Base-by-base conservation (phyloP, 2,329 filamentous ascomycete species). In the Alternaria brassicae region DNA sequence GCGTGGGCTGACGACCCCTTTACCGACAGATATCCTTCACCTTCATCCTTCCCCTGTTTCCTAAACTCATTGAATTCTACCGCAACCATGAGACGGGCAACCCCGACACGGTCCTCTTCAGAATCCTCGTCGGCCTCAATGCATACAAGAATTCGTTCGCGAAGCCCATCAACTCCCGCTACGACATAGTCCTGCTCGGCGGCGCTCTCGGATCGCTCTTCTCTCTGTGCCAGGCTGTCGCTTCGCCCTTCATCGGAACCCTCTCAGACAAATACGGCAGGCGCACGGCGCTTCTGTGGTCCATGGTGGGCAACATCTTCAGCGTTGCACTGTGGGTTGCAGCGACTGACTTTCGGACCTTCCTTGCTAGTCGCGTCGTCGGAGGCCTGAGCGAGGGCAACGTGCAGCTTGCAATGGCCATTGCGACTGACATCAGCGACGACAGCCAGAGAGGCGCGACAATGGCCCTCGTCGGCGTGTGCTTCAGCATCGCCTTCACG, bases 401-500 rank as follows among this genome's bases (percentile, higher is more conserved):
- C 70, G 91, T 99, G 3, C 95, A 99, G 81, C 84, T 99, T 13
- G 94, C 95, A 4, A 95, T 94, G 63, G 94, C 95, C 40, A 98
- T 99, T 77, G 95, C 95, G 17, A 95, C 94, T 37, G 95, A 99
- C 77, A 93, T 99, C 66, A 96, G 92, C 41, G 93, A 96, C 71
- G 90, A 94, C 68, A 85, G 86, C 57, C 90, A 89, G 72, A 88
- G 95, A 27, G 92, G 94, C 21, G 88, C 92, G 19, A 97, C 95
- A 40, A 97, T 99, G 92, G 95, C 95, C 7, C 84, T 99, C 54
- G 94, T 99, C 27, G 95, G 95, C 59, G 93, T 91, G 13, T 98
- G 95, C 81, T 99, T 99, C 81, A 96, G 92, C 62, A 89, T 99
- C 68, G 95, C 95, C 17, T 99, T 99, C 76, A 99, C 95, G 0